Percentiles rank a stretch among this genome's conserved stretches.
phyloP scores from a whole-genome alignment of 2,329 filamentous ascomycete genomes.

The Albophoma yamanashiensis region DNA sequence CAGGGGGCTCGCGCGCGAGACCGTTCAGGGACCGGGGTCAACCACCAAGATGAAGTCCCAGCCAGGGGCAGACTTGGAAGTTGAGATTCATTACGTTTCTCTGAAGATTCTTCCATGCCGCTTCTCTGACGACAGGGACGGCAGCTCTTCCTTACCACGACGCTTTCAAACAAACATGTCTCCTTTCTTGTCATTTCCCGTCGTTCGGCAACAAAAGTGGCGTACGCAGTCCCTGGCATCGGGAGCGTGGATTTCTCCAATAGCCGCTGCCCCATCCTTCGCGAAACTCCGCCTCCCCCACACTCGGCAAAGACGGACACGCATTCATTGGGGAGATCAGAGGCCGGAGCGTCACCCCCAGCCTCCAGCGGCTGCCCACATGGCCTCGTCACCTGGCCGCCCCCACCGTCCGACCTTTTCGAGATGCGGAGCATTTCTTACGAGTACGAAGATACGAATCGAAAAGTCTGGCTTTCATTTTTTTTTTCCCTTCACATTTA shows the following conservation, averaged over 20 bases:
- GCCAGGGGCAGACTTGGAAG: not conserved
- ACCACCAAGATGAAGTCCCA: not conserved
- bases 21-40: not conserved
- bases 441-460: not conserved
- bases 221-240: not conserved
- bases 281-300: not conserved
- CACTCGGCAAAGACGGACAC: not conserved
- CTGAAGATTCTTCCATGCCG: not conserved
- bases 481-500: no score
- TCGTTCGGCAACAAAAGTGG: not conserved
- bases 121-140: not conserved
- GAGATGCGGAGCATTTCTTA: not conserved
- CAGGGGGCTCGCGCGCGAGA: constrained; percentile 1
- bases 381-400: not conserved
- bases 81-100: not conserved
- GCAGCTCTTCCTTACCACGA: not conserved
- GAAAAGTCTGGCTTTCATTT: not conserved
- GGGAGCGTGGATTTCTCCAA: not conserved
- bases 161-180: not conserved
- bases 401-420: not conserved
- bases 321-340: not conserved
- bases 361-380: not conserved
- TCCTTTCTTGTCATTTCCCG: not conserved
- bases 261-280: not conserved
- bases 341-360: not conserved